Percentiles rank a stretch among this genome's conserved stretches.
Conservation (phyloP, 2,329 filamentous ascomycete species). For the Ceratocystis lukuohia region DNA sequence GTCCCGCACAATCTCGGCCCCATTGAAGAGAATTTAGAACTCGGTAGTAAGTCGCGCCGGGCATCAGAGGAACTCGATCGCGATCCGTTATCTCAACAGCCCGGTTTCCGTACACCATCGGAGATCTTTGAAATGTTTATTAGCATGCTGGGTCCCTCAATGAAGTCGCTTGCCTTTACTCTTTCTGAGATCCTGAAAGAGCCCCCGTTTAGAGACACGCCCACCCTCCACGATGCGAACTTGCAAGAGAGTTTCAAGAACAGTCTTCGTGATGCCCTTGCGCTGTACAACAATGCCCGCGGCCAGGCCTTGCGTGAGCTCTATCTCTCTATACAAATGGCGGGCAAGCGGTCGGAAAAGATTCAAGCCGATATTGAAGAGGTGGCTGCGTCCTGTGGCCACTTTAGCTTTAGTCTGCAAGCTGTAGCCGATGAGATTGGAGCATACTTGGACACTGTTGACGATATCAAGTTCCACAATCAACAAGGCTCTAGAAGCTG, state of each 20-base stretch:
- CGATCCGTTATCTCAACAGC: conserved; percentile 19
- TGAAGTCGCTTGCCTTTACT: conserved; percentile 91
- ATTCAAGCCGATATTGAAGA: conserved; percentile 91
- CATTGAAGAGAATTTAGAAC: conserved; percentile 16
- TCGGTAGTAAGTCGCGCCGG: conserved; percentile 7
- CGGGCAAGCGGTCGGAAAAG: conserved; percentile 53
- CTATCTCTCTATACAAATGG: conserved; percentile 66
- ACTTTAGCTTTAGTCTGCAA: conserved; percentile 85
- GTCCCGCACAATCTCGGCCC: conserved; percentile 24
- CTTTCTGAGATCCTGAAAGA: conserved; percentile 79
- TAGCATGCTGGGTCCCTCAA: conserved; percentile 72
- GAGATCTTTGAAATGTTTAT: conserved; percentile 93
- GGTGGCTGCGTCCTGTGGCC: conserved; percentile 91
- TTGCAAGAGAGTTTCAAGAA: conserved; percentile 68
- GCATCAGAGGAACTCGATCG: conserved; percentile 16
- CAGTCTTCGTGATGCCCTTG: conserved; percentile 68
- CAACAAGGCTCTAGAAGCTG: conserved; percentile 51
- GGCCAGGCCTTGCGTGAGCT: conserved; percentile 63
- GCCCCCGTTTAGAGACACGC: conserved; percentile 60
- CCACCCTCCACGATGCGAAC: conserved; percentile 52
- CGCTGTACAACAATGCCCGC: conserved; percentile 63
- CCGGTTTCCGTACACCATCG: conserved; percentile 46
- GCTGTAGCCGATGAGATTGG: conserved; percentile 86
- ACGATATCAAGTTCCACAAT: conserved; percentile 44
- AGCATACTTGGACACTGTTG: conserved; percentile 66